These are phyloP conservation scores for Populus davidiana DNA, from an alignment of 345 rosid genomes.

Conservation along the genomic window DNA sequence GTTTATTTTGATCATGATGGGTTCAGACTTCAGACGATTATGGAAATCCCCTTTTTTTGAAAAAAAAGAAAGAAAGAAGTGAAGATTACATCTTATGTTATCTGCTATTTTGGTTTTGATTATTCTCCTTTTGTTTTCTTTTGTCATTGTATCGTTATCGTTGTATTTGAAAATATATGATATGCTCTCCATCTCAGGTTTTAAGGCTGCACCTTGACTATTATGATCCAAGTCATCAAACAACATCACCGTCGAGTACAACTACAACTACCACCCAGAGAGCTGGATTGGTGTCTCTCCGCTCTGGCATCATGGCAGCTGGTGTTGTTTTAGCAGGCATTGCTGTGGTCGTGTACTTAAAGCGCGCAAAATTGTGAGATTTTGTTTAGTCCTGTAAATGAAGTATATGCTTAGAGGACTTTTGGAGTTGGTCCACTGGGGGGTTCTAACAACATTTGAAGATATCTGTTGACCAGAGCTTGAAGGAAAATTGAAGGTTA, in stretches of 20 bases:
- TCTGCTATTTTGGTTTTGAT: too few relatives aligned
- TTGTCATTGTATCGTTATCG: neutral
- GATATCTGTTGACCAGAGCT: neutral
- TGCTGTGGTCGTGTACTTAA: slow-evolving; percentile 58
- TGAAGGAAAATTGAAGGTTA: neutral
- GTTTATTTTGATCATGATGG: neutral
- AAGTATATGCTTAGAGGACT: neutral
- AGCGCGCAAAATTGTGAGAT: slow-evolving; percentile 55
- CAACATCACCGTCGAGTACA: slow-evolving; percentile 13
- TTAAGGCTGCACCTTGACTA: slow-evolving; percentile 74
- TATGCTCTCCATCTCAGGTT: slow-evolving; percentile 34
- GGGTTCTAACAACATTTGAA: neutral
- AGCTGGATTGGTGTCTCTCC: slow-evolving; percentile 35
- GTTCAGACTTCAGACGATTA: neutral
- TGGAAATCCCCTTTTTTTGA: too few relatives aligned
- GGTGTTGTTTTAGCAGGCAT: slow-evolving; percentile 65
- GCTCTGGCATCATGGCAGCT: slow-evolving; percentile 51
- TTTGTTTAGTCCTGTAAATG: slow-evolving; percentile 31
- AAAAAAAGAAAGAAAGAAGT: too few relatives aligned
- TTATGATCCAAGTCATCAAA: slow-evolving; percentile 35
- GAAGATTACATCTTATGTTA: too few relatives aligned
- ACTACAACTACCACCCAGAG: slow-evolving; percentile 18
- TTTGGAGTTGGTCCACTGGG: neutral
- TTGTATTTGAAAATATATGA: too few relatives aligned
- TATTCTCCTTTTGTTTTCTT: neutral